A percentile compares a stretch with the other conserved stretches of the same genome.
Conservation (phyloP, 768 basidiomycete genomes). For the Phaeotremella fagi region DNA sequence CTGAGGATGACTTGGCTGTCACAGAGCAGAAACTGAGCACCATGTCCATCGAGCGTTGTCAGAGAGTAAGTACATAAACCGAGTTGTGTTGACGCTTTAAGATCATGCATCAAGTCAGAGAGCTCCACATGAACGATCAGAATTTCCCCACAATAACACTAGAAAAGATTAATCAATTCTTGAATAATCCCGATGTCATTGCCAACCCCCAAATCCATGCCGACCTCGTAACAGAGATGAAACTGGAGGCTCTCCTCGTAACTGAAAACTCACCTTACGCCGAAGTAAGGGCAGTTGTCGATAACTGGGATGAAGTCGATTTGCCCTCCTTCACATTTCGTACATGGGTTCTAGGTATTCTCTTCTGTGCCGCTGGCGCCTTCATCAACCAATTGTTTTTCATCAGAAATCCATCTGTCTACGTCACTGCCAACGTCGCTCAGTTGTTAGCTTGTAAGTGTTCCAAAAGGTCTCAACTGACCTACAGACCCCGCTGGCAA, state of each 20-base stretch:
- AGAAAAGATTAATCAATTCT: conserved; percentile 21
- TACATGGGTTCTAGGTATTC: conserved; percentile 36
- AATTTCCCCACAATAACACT: conserved; percentile 28
- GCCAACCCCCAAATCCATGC: conserved; percentile 8
- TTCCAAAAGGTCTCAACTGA: background rate
- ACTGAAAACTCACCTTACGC: conserved; percentile 74
- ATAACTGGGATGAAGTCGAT: conserved; percentile 42
- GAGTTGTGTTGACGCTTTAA: background rate
- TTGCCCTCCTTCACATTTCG: conserved; percentile 43
- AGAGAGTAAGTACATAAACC: background rate
- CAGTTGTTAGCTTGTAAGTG: conserved; percentile 59
- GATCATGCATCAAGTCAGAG: background rate
- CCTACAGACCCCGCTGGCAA: conserved; percentile 25
- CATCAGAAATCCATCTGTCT: conserved; percentile 54
- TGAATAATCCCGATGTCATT: conserved; percentile 17
- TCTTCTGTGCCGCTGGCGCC: conserved; percentile 52
- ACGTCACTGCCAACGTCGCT: conserved; percentile 65
- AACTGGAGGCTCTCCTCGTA: conserved; percentile 30
- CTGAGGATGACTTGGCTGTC: background rate
- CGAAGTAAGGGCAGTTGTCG: conserved; percentile 67
- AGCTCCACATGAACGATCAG: conserved; percentile 32
- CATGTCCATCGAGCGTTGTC: background rate
- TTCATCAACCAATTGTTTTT: conserved; percentile 58
- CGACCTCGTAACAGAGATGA: conserved; percentile 29
- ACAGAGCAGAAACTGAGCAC: background rate